Percentiles rank a stretch among this genome's conserved stretches.
Evolutionary conservation across 2,329 filamentous ascomycete genomes (phyloP).

Genomic region (Metarhizium anisopliae): DNA sequence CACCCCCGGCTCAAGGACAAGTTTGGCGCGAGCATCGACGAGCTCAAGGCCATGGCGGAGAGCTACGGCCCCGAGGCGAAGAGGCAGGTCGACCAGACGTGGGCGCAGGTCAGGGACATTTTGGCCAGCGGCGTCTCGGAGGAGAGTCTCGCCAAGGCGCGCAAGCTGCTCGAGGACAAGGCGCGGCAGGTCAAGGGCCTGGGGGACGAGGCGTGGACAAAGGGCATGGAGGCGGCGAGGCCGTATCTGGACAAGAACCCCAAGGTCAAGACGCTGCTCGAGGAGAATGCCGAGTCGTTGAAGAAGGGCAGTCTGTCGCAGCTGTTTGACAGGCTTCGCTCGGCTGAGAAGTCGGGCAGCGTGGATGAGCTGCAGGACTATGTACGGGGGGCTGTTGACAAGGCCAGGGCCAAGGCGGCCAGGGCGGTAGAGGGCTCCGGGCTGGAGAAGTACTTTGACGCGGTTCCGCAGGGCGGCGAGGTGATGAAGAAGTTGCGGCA

Average conservation of each 20-base stretch:
- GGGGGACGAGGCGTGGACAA: slow-evolving; percentile 63
- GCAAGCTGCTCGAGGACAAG: slow-evolving; percentile 61
- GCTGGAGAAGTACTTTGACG: slow-evolving; percentile 55
- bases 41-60: slow-evolving; percentile 61
- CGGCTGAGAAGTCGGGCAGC: slow-evolving; percentile 53
- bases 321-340: slow-evolving; percentile 53
- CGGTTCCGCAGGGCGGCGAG: slow-evolving; percentile 55
- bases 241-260: slow-evolving; percentile 68
- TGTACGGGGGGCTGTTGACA: slow-evolving; percentile 20
- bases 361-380: slow-evolving; percentile 32
- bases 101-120: slow-evolving; percentile 56
- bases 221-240: slow-evolving; percentile 61
- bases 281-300: slow-evolving; percentile 59
- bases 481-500: slow-evolving; percentile 58
- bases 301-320: slow-evolving; percentile 59
- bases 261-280: slow-evolving; percentile 62
- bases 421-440: slow-evolving; percentile 31
- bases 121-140: slow-evolving; percentile 51
- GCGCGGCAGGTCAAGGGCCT: slow-evolving; percentile 55
- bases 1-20: slow-evolving; percentile 67
- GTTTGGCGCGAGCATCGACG: slow-evolving; percentile 57
- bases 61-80: slow-evolving; percentile 67
- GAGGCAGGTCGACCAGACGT: slow-evolving; percentile 66
- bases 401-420: slow-evolving; percentile 7
- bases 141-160: slow-evolving; percentile 43